Evolutionary conservation across 164 flowering plant genomes (phyloP), one percentile per base, ranked within the genome.

Genomic region (Kalanchoe fedtschenkoi): DNA sequence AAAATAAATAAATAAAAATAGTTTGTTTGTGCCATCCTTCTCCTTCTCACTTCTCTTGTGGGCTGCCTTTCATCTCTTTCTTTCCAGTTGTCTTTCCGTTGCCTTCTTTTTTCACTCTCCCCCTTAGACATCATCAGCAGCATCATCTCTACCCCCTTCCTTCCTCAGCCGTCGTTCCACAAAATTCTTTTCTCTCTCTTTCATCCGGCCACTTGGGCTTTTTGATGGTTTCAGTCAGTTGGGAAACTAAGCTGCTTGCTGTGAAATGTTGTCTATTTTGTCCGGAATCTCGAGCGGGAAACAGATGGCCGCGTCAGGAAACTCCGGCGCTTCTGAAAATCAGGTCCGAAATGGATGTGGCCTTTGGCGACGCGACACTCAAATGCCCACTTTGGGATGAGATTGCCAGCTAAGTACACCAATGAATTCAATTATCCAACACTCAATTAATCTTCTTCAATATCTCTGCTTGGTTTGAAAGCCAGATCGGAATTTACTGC

Each of bases 381-480:
- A 76, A 76, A 57, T 75, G 72, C 14, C 80, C 80, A 11, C 75
- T 76, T 24, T 76, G 80, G 80, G 80, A 76, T 42, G 71, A 73
- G 19, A 77, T 76, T 24, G 73, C 80, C 67, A 76, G 77, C 77
- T 76, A 70, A 4, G 13, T 30, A 2, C 14, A 42, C 17, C 1
- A 1, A 42, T 42, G 46, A 2, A 42, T 19, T 42, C 3, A n/a
- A n/a, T n/a, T n/a, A n/a, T n/a, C n/a, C n/a, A n/a, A n/a, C n/a
- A n/a, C n/a, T n/a, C n/a, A n/a, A n/a, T n/a, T n/a, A 19, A 22
- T 2, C 8, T 37, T 9, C 39, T 37, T 37, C 39, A n/a, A n/a
- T n/a, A n/a, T n/a, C 8, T 37, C 39, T 37, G 7, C 39, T 37
- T 37, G 11, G 11, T 37, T 37, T 6, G 11, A 37, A 37, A 11